Base-by-base conservation (phyloP, 1,139 yeast species). In the Suhomyces bokatorum region DNA sequence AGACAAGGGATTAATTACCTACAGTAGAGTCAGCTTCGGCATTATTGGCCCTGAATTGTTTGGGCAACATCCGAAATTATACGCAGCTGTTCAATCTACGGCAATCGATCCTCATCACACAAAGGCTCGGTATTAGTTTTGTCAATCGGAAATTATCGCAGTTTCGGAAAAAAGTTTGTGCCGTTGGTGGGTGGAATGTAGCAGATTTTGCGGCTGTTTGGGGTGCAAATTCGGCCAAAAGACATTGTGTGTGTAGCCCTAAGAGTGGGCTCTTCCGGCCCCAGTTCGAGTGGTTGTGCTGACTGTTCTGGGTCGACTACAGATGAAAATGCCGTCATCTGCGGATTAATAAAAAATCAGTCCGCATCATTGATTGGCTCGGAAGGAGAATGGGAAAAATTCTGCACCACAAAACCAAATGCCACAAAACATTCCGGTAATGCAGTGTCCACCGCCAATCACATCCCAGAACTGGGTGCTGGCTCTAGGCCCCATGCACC, bases 281-380 rank as follows among this genome's bases (percentile, higher is more conserved):
- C 17, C 17, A 17, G 5, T 5, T 17, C 5, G 5, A 3, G 17
- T 17, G 3, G 17, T 17, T 17, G 17, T 4, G 3, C 17, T 17
- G 17, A 5, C 17, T 17, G 5, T 20, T 20, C 29, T 26, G 29
- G n/a, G 6, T 11, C 29, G n/a, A 20, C 24, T 6, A 5, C 8
- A 6, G 8, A 6, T 20, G 36, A 34, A 34, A 24, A 34, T 24
- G 17, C 11, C 30, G 4, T 17, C 13, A 12, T 14, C 13, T 27
- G 39, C 39, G 39, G 39, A 36, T 36, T 36, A 36, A 36, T 29
- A 16, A 20, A 35, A 26, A n/a, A 13, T 4, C 12, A n/a, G 24
- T 22, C 17, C 11, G 38, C 28, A 16, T 20, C 24, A 12, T 27
- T 12, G 30, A 20, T 20, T 26, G 27, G 30, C 27, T 29, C 24